Conservation (phyloP, 2,329 filamentous ascomycete genomes). For the Calonectria honghensis region DNA sequence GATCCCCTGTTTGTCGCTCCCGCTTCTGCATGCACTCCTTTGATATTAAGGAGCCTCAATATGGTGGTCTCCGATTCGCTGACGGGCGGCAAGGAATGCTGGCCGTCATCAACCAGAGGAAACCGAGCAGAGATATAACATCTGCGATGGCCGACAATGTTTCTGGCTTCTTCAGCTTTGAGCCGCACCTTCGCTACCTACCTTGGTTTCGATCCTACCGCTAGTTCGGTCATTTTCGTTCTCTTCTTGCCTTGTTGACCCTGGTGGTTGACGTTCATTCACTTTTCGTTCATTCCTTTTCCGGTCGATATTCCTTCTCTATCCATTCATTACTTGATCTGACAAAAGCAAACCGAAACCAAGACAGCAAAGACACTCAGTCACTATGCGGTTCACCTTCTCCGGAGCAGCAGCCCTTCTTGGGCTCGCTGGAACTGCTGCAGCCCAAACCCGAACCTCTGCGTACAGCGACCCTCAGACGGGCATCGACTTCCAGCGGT, state of each 20-base stretch:
- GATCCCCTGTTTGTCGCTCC: slow-evolving; percentile 21
- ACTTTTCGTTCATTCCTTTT: slow-evolving; percentile 37
- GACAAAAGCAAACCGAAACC: neutral
- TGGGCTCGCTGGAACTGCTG: slow-evolving; percentile 46
- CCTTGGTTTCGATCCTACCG: slow-evolving; percentile 40
- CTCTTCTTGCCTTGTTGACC: slow-evolving; percentile 38
- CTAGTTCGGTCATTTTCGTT: slow-evolving; percentile 37
- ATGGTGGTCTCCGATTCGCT: slow-evolving; percentile 21
- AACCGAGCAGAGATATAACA: slow-evolving; percentile 38
- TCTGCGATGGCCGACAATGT: neutral
- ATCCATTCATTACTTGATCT: slow-evolving; percentile 24
- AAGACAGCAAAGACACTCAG: neutral
- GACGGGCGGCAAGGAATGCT: slow-evolving; percentile 18
- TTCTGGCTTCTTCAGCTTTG: slow-evolving; percentile 20
- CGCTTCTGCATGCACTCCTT: slow-evolving; percentile 28
- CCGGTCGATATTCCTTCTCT: neutral
- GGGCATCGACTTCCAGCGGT: slow-evolving; percentile 66
- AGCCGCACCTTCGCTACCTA: slow-evolving; percentile 39
- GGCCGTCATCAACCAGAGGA: neutral
- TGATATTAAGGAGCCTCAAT: slow-evolving; percentile 46
- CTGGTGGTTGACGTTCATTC: slow-evolving; percentile 50
- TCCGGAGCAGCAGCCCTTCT: slow-evolving; percentile 46
- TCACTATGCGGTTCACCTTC: slow-evolving; percentile 46
- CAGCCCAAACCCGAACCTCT: slow-evolving; percentile 46
- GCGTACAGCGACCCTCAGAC: slow-evolving; percentile 65